Evolutionary conservation across 192 early-diverging fungal genomes (phyloP).

Genomic region (Coemansia sp.): DNA sequence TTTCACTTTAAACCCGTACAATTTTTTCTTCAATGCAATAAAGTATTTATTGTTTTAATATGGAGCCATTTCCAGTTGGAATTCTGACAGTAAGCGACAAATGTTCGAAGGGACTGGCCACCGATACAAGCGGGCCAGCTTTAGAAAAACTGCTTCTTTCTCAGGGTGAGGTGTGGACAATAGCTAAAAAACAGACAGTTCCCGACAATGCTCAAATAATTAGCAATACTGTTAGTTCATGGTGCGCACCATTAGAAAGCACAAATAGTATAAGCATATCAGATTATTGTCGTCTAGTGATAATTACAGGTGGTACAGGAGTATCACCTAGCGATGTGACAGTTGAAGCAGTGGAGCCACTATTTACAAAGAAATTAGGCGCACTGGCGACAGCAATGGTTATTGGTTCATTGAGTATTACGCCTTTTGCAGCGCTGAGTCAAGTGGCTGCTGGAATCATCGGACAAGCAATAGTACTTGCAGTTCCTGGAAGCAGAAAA

Average conservation of each 20-base stretch:
- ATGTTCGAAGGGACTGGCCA: conserved; percentile 49
- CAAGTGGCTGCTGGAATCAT: conserved; percentile 71
- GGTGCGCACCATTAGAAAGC: conserved; percentile 34
- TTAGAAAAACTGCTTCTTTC: conserved; percentile 30
- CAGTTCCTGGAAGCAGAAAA: conserved; percentile 88
- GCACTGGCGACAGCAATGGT: conserved; percentile 82
- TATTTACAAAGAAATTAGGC: conserved; percentile 67
- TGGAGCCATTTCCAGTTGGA: conserved; percentile 22
- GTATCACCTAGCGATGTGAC: conserved; percentile 83
- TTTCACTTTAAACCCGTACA: too few species aligned
- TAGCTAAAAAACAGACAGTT: conserved; percentile 42
- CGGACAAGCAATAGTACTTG: conserved; percentile 66
- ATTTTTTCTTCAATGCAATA: not conserved
- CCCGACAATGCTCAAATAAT: conserved; percentile 61
- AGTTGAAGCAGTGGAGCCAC: conserved; percentile 77
- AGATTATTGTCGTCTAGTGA: conserved; percentile 62
- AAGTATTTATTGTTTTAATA: not conserved
- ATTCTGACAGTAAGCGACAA: conserved; percentile 67
- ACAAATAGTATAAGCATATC: not conserved
- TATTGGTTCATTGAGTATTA: conserved; percentile 70
- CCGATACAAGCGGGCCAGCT: conserved; percentile 68
- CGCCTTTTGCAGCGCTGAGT: conserved; percentile 87
- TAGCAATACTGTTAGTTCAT: conserved; percentile 49
- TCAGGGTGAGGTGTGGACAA: conserved; percentile 24
- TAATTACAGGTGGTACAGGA: conserved; percentile 93